Evolutionary conservation across 2,329 filamentous ascomycete species (phyloP), one percentile per base, ranked within the genome.

Genomic region (Nigrospora oryzae): DNA sequence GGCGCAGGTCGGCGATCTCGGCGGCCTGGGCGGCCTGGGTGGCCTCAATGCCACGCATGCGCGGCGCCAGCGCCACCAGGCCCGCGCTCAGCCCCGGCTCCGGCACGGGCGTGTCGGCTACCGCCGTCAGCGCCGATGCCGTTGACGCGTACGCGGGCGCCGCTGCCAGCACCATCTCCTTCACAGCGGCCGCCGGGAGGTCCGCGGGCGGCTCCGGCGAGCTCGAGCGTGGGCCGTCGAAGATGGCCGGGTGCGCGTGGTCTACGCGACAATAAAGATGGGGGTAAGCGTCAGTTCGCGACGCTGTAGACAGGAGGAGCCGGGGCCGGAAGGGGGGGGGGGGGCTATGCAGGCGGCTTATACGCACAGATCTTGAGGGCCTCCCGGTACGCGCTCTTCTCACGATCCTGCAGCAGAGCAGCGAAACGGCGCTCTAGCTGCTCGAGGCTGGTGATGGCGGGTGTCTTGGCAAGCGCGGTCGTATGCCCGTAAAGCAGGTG

Each of bases 1-100:
- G 74, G 59, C 79, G 74, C 58, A 85, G 72, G 60, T 77, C 77
- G 17, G 75, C 76, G 49, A 86, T 76, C 61, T 84, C 79, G 40
- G 71, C 70, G 35, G 63, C 71, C 62, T 88, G 83, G 14, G 76
- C 71, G 16, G 74, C 60, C 56, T 89, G 84, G 4, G 74, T 74
- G 0, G 73, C 70, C 50, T 79, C 75, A 15, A 80, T 64, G 16
- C 73, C 75, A 51, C 74, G 75, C 66, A 89, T 83, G 38, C 81
- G 73, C 10, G 81, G 79, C 34, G 72, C 62, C 39, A 86, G 65
- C 2, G 71, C 66, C 3, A 81, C 73, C 6, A 89, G 67, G 33
- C 68, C 67, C 4, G 78, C 72, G 54, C 73, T 77, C 34, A 74
- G 67, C 7, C 68, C 64, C 1, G 77, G 64, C 44, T 81, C 75